A percentile compares a stretch with the other conserved stretches of the same genome.
phyloP scores from a whole-genome alignment of 768 basidiomycete species.

The Bullera alba region DNA sequence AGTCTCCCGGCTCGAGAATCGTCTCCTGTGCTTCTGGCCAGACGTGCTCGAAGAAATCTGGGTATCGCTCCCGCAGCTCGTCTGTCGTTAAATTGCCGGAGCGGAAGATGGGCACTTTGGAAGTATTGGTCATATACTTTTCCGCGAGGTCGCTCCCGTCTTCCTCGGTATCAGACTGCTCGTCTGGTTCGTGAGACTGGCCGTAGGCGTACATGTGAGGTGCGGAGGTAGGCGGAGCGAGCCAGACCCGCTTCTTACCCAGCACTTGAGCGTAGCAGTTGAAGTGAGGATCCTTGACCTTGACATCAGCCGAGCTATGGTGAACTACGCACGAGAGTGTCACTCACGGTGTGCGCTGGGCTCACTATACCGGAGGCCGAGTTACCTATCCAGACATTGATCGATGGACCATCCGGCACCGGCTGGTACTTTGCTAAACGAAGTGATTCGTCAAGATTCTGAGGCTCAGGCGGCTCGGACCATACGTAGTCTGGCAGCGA shows the following conservation, averaged over 20 bases:
- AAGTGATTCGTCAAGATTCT: conserved; percentile 48
- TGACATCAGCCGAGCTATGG: conserved; percentile 1
- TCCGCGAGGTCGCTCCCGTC: conserved; percentile 2
- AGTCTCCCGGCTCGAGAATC: conserved; percentile 70
- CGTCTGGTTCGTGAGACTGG: background rate
- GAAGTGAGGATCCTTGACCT: conserved; percentile 75
- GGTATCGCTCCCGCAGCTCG: conserved; percentile 41
- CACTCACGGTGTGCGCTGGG: conserved; percentile 78
- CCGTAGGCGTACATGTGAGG: conserved; percentile 53
- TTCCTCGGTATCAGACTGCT: background rate
- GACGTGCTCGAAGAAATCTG: conserved; percentile 56
- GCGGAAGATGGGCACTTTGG: conserved; percentile 69
- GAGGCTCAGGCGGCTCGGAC: conserved; percentile 53
- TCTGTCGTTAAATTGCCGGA: conserved; percentile 4
- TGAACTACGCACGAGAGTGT: conserved; percentile 7
- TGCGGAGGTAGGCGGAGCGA: conserved; percentile 61
- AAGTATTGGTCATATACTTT: conserved; percentile 70
- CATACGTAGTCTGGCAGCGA: conserved; percentile 84
- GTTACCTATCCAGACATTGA: conserved; percentile 45
- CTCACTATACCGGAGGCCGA: conserved; percentile 64
- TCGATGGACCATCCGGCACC: background rate
- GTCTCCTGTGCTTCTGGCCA: conserved; percentile 57
- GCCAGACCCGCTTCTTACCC: conserved; percentile 83
- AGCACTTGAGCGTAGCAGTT: conserved; percentile 88
- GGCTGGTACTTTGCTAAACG: background rate